Evolutionary conservation across 2,329 filamentous ascomycete genomes (phyloP).

Genomic region (Colletotrichum tamarilloi): DNA sequence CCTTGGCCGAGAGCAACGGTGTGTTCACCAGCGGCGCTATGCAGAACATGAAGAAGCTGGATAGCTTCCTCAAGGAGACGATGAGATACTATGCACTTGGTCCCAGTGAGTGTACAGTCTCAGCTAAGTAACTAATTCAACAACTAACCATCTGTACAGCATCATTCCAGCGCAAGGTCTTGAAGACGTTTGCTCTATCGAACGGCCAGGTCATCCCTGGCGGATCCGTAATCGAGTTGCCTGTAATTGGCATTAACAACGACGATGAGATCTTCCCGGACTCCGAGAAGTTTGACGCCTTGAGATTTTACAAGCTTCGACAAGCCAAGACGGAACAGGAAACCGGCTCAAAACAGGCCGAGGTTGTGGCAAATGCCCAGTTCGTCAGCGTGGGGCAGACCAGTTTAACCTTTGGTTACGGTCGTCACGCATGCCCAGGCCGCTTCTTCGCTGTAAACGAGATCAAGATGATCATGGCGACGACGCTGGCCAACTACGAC

Average conservation of each 20-base stretch:
- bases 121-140: constrained; percentile 42
- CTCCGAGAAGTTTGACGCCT: constrained; percentile 41
- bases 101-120: constrained; percentile 46
- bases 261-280: constrained; percentile 50
- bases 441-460: constrained; percentile 58
- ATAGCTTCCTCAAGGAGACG: constrained; percentile 53
- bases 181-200: constrained; percentile 62
- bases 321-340: constrained; percentile 12
- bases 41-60: constrained; percentile 51
- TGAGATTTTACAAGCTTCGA: constrained; percentile 26
- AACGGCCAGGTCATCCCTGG: constrained; percentile 62
- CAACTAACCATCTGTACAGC: constrained; percentile 36
- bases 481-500: constrained; percentile 54
- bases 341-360: constrained; percentile 15
- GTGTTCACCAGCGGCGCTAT: constrained; percentile 49
- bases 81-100: constrained; percentile 45
- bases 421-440: constrained; percentile 54
- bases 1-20: constrained; percentile 47
- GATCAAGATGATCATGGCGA: constrained; percentile 56
- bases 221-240: constrained; percentile 55
- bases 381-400: constrained; percentile 53
- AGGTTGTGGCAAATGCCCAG: constrained; percentile 41
- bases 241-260: constrained; percentile 47
- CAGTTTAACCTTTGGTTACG: constrained; percentile 51
- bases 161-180: constrained; percentile 62